Evolutionary conservation across 257 asterid genomes (phyloP).

Genomic region (Anisodus acutangulus): DNA sequence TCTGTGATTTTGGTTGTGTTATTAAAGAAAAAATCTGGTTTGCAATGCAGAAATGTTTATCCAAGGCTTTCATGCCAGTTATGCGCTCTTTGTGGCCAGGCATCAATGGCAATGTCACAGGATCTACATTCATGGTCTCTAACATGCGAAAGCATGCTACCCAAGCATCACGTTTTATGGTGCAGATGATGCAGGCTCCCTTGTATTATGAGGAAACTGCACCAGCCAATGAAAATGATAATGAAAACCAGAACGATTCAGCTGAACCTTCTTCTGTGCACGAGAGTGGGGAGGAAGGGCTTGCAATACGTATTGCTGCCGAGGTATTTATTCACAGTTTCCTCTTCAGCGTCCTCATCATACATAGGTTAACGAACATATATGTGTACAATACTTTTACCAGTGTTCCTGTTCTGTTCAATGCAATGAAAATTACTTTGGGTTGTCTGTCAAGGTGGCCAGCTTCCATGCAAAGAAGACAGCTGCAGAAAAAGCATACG

Average conservation of each 20-base stretch:
- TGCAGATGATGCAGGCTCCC: conserved; percentile 96
- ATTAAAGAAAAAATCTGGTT: conserved; percentile 22
- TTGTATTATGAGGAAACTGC: conserved; percentile 52
- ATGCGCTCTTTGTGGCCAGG: conserved; percentile 97
- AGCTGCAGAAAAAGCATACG: conserved; percentile 78
- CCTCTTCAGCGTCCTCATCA: neutral
- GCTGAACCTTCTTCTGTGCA: conserved; percentile 47
- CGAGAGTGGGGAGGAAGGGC: conserved; percentile 91
- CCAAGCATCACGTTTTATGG: conserved; percentile 91
- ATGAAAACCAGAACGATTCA: conserved; percentile 41
- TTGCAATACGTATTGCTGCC: conserved; percentile 76
- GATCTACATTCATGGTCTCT: conserved; percentile 67
- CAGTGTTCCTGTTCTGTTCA: neutral
- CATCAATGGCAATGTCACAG: conserved; percentile 57
- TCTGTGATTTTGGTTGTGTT: neutral
- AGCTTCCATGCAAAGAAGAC: conserved; percentile 72
- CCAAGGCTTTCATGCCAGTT: conserved; percentile 78
- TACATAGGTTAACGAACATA: neutral
- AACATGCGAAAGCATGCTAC: conserved; percentile 84
- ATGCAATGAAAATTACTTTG: conserved; percentile 33
- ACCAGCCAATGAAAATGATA: conserved; percentile 39
- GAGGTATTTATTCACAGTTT: conserved; percentile 61
- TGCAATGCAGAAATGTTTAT: conserved; percentile 70
- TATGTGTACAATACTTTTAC: neutral
- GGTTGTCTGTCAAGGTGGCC: conserved; percentile 53